These are phyloP conservation scores for Hsuehochloa calcarea DNA, from an alignment of 176 grass and related monocot species.

Conservation along the genomic window DNA sequence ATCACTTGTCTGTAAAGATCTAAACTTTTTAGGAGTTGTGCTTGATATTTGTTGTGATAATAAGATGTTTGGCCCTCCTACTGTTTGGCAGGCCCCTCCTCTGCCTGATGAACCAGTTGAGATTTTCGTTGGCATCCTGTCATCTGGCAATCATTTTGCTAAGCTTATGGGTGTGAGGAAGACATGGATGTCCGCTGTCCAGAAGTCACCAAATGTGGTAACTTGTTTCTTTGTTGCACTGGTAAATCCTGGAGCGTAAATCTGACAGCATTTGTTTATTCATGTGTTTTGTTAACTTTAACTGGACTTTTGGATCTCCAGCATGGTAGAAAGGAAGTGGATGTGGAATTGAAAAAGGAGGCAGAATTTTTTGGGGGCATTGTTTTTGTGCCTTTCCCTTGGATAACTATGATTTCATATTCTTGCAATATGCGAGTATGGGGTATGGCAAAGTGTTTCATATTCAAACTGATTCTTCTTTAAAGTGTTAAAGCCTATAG, in stretches of 20 bases:
- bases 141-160: conserved; percentile 84
- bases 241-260: neutral
- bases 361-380: conserved; percentile 36
- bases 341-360: conserved; percentile 48
- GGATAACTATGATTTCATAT: conserved; percentile 81
- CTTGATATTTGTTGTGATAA: no score
- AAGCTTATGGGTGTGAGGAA: conserved; percentile 79
- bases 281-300: neutral
- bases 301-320: conserved; percentile 26
- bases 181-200: conserved; percentile 72
- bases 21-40: no score
- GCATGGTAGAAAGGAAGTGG: conserved; percentile 70
- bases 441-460: conserved; percentile 42
- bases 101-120: conserved; percentile 61
- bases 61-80: no score
- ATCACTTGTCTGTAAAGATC: no score
- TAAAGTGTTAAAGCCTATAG: neutral
- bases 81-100: conserved; percentile 55
- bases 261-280: no score
- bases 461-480: conserved; percentile 10
- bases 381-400: conserved; percentile 67
- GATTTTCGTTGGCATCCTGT: conserved; percentile 81
- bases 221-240: conserved; percentile 75
- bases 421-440: conserved; percentile 82
- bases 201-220: conserved; percentile 53